A percentile compares a stretch with the other conserved stretches of the same genome.
These are phyloP conservation scores for Cenchrus fungigraminus DNA, from an alignment of 176 grass and related monocot species.

Conservation along the genomic window DNA sequence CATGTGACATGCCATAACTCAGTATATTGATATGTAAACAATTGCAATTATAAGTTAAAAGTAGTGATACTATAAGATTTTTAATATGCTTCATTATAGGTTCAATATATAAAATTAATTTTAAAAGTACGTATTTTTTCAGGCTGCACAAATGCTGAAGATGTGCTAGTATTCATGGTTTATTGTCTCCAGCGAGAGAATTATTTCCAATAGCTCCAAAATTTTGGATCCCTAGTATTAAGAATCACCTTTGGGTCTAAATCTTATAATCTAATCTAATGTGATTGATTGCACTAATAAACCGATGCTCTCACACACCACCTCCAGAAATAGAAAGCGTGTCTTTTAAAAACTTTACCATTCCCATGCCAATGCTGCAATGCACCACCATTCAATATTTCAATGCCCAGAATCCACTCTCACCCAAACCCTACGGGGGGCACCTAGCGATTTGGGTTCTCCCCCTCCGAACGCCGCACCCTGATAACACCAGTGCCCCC, in stretches of 20 bases:
- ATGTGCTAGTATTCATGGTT: no score
- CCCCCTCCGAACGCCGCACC: conserved; percentile 1
- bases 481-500: conserved; percentile 36
- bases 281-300: background rate
- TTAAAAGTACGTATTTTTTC: background rate
- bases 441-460: conserved; percentile 30
- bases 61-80: background rate
- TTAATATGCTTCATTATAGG: no score
- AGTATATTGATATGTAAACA: background rate
- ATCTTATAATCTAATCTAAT: background rate
- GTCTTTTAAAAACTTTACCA: background rate
- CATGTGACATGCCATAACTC: background rate
- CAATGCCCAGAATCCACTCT: background rate
- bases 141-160: background rate
- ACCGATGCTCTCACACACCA: background rate
- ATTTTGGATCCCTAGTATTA: background rate
- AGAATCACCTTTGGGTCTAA: background rate
- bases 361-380: background rate
- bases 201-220: no score
- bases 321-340: conserved; percentile 20
- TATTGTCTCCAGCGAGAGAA: no score
- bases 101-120: background rate
- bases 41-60: background rate
- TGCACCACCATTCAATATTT: background rate
- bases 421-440: background rate